A percentile compares a stretch with the other conserved stretches of the same genome.
These are phyloP conservation scores for Podaxis mareebaensis DNA, from an alignment of 768 basidiomycete genomes.

Conservation along the genomic window DNA sequence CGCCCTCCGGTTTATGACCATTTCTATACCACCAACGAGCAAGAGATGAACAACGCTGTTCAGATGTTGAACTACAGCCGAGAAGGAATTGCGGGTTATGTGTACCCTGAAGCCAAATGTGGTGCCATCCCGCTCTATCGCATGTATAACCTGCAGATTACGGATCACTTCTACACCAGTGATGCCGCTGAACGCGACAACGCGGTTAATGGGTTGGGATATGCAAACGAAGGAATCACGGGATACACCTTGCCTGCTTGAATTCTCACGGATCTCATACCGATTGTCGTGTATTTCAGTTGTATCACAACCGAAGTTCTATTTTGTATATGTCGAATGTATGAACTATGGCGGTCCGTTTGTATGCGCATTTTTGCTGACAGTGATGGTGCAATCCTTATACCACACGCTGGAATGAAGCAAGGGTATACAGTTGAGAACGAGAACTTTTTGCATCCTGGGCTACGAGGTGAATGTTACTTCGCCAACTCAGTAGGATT, in stretches of 20 bases:
- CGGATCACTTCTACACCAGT: slow-evolving; percentile 19
- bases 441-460: too few relatives aligned
- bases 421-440: too few relatives aligned
- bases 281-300: neutral
- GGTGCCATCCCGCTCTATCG: slow-evolving; percentile 18
- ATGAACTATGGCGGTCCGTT: too few relatives aligned
- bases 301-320: too few relatives aligned
- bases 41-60: slow-evolving; percentile 13
- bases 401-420: too few relatives aligned
- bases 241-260: slow-evolving; percentile 13
- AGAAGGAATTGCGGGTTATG: slow-evolving; percentile 14
- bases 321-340: too few relatives aligned
- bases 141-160: neutral
- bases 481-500: too few relatives aligned
- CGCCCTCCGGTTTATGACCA: neutral
- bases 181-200: slow-evolving; percentile 2
- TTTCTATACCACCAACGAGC: slow-evolving; percentile 17
- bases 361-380: too few relatives aligned
- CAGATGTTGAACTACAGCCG: neutral
- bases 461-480: too few relatives aligned
- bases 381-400: too few relatives aligned
- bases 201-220: slow-evolving; percentile 7
- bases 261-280: neutral
- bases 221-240: slow-evolving; percentile 12
- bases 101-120: slow-evolving; percentile 12